phyloP scores from a whole-genome alignment of 73 alveolate genomes.

The Breviolum minutum region DNA sequence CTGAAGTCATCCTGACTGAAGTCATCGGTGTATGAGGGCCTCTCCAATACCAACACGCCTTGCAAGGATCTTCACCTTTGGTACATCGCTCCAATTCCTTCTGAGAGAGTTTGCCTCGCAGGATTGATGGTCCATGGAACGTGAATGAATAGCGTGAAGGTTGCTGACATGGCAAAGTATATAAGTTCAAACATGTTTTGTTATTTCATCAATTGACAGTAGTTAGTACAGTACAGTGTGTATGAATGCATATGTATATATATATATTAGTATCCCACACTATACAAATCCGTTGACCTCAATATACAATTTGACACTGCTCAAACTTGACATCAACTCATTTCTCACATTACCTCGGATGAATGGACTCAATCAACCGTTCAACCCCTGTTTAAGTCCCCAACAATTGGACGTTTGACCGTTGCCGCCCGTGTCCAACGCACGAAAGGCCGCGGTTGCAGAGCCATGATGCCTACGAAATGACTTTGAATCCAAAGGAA shows the following conservation, averaged over 20 bases:
- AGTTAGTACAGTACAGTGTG: no score
- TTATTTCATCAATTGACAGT: no score
- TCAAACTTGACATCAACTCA: not conserved
- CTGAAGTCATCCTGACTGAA: not conserved
- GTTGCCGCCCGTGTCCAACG: conserved; percentile 79
- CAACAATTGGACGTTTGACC: conserved; percentile 79
- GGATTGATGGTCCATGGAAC: no score
- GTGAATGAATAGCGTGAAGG: no score
- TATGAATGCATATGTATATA: no score
- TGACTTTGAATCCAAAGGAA: no score
- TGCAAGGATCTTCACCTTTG: conserved; percentile 32
- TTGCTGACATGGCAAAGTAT: no score
- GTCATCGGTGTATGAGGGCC: not conserved
- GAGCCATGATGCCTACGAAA: conserved; percentile 22
- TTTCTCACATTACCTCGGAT: not conserved
- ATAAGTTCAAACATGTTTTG: no score
- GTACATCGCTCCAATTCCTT: conserved; percentile 67
- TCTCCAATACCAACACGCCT: not conserved
- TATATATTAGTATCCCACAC: not conserved
- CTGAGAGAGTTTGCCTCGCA: conserved; percentile 48
- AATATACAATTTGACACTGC: no score
- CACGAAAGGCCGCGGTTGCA: conserved; percentile 55
- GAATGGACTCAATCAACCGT: not conserved
- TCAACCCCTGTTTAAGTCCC: not conserved
- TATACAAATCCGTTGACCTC: no score